Evolutionary conservation across 352 stramenopile genomes (phyloP).

Genomic region (Halophytophthora polymorphica): DNA sequence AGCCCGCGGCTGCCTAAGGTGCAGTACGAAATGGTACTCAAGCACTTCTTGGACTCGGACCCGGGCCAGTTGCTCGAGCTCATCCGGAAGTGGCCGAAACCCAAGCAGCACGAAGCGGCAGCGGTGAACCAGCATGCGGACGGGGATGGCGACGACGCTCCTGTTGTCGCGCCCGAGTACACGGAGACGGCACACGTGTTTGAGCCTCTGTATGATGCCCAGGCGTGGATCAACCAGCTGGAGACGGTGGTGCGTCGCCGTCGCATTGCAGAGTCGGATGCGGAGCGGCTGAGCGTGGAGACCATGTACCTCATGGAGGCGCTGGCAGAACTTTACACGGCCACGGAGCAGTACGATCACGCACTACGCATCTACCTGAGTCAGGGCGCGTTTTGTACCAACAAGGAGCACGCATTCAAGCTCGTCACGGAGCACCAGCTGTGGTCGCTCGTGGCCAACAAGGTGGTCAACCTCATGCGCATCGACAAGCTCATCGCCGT

Average conservation of each 20-base stretch:
- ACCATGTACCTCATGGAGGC: conserved; percentile 83
- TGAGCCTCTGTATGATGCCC: conserved; percentile 74
- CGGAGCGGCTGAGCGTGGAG: conserved; percentile 63
- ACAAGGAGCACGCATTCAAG: conserved; percentile 85
- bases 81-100: conserved; percentile 83
- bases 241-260: conserved; percentile 68
- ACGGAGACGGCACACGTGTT: conserved; percentile 65
- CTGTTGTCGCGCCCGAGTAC: conserved; percentile 57
- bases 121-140: conserved; percentile 16
- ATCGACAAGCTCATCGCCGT: conserved; percentile 70
- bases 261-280: conserved; percentile 61
- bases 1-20: conserved; percentile 61
- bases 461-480: conserved; percentile 73
- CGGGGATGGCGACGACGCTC: conserved; percentile 4
- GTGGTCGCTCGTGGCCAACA: conserved; percentile 75
- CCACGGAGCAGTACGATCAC: conserved; percentile 79
- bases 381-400: conserved; percentile 79
- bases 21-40: conserved; percentile 85
- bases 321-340: conserved; percentile 76
- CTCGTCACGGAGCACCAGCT: conserved; percentile 81
- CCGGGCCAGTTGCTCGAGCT: conserved; percentile 69
- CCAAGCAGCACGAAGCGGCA: conserved; percentile 36
- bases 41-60: conserved; percentile 82
- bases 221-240: conserved; percentile 81
- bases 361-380: conserved; percentile 83